Evolutionary conservation across 177 flowering plant species (phyloP), one percentile per base, ranked within the genome.

Genomic region (Vitis hybrid): DNA sequence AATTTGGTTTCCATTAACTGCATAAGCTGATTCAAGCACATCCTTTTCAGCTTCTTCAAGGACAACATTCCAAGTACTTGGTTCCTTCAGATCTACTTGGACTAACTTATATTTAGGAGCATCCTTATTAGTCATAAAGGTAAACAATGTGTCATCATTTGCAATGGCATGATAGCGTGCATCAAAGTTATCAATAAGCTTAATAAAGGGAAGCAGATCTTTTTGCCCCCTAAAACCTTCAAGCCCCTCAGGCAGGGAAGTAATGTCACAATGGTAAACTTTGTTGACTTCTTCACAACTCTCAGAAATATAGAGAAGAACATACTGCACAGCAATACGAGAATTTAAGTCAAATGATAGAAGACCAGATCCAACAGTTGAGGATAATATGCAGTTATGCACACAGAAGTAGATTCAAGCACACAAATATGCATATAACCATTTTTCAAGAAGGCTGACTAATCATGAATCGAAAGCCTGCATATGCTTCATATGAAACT

Each of bases 21-120:
- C 92, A 74, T n/a, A 11, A 49, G 86, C 98, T 67, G 94, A 90
- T 79, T 91, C 89, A 55, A 96, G 89, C 62, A 96, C 97, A 74
- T 94, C 95, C 14, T 84, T 95, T 68, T 89, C 92, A 70, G 83
- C 69, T 76, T 94, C 95, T 71, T 68, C 81, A 63, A 96, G 55
- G 22, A 96, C 85, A 65, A 87, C 94, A 62, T 79, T 77, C 99
- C 99, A 94, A 28, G 59, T 75, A 68, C 59, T 79, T 61, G 99
- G 97, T 58, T 90, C 86, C 66, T 84, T 86, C 55, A 96, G 76
- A 80, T 96, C 93, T 22, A 96, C 97, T 18, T 89, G 82, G 44
- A 90, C 89, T 60, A 94, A 56, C 79, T 96, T 96, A 79, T 96
- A 89, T 61, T 78, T 94, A 15, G 99, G 98, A 69, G 99, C 98